Base-by-base conservation (phyloP, 2,329 filamentous ascomycete species). In the Tolypocladium pustulatum region DNA sequence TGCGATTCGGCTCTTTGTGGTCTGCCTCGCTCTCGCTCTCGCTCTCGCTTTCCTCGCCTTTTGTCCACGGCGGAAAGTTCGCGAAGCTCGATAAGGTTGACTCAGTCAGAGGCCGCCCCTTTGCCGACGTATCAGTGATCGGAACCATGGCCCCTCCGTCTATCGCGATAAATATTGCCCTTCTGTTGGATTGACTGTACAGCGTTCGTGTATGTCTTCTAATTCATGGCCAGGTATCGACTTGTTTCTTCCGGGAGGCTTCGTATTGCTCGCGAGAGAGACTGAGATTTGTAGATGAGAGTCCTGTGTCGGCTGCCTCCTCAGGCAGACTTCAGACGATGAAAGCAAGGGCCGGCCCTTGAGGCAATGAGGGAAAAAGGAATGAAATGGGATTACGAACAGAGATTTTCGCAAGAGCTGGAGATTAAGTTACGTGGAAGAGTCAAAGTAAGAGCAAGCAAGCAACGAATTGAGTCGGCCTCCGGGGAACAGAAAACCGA, bases 51-150 rank as follows among this genome's bases (percentile, higher is more conserved):
- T 63, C 65, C 46, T 70, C 68, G n/a, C 59, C 67, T 27, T 61
- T 61, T 17, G 68, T 70, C 68, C 68, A 71, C 9, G 61, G 58
- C 2, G 65, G 66, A 9, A 66, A 56, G 40, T 56, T 55, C 27
- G 53, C 49, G 22, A 40, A 36, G 7, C 20, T 46, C 32, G 52
- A 7, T 7, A 15, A 17, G 13, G 30, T 25, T 13, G 27, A 15
- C 37, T 41, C 56, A n/a, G 25, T 25, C 27, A 52, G 59, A 59
- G 22, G 60, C 59, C 41, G 63, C 60, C 51, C 57, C n/a, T 12
- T 20, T 12, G 17, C 32, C 38, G n/a, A n/a, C 20, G 27, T 10
- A 25, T 58, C 51, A 4, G 30, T 25, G 34, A 54, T 41, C 32
- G 58, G 58, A 37, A 56, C 54, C 58, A 59, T 59, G 37, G 41